Conservation (phyloP, 257 asterid genomes). For the Apocynum venetum region DNA sequence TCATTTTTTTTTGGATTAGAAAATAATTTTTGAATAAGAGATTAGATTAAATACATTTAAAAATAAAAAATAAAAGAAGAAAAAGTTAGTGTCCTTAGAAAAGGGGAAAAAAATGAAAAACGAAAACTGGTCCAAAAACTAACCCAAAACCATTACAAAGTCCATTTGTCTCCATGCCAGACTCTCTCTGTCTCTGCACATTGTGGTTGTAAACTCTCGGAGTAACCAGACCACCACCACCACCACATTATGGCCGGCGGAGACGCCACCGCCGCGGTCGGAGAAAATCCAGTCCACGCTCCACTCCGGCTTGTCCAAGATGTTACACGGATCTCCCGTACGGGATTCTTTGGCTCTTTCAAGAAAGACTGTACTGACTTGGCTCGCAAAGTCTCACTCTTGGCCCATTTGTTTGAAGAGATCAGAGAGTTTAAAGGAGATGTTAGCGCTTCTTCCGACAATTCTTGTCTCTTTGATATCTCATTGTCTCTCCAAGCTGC, state of each 20-base stretch:
- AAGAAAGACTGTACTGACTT: slow-evolving; percentile 83
- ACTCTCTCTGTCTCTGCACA: background rate
- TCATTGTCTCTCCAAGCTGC: slow-evolving; percentile 36
- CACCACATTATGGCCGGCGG: slow-evolving; percentile 57
- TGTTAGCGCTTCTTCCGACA: slow-evolving; percentile 32
- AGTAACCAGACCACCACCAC: slow-evolving; percentile 16
- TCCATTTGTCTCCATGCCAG: slow-evolving; percentile 23
- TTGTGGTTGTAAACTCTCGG: slow-evolving; percentile 22
- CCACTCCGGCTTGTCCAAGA: slow-evolving; percentile 64
- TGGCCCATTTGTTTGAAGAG: slow-evolving; percentile 80
- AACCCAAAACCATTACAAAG: slow-evolving; percentile 3
- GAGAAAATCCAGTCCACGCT: slow-evolving; percentile 6
- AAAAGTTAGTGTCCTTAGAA: background rate
- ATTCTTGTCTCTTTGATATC: slow-evolving; percentile 56
- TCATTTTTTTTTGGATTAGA: too few species aligned
- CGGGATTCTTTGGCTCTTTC: slow-evolving; percentile 70
- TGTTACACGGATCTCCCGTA: slow-evolving; percentile 51
- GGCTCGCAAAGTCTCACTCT: slow-evolving; percentile 67
- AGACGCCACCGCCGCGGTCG: slow-evolving; percentile 28
- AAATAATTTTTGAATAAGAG: too few species aligned
- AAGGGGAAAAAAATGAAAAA: background rate
- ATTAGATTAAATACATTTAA: too few species aligned
- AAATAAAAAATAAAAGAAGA: too few species aligned
- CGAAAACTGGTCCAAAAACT: background rate
- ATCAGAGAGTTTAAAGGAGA: slow-evolving; percentile 53